These are phyloP conservation scores for Papiliotrema flavescens DNA, from an alignment of 1,284 basidiomycete species.

Conservation along the genomic window DNA sequence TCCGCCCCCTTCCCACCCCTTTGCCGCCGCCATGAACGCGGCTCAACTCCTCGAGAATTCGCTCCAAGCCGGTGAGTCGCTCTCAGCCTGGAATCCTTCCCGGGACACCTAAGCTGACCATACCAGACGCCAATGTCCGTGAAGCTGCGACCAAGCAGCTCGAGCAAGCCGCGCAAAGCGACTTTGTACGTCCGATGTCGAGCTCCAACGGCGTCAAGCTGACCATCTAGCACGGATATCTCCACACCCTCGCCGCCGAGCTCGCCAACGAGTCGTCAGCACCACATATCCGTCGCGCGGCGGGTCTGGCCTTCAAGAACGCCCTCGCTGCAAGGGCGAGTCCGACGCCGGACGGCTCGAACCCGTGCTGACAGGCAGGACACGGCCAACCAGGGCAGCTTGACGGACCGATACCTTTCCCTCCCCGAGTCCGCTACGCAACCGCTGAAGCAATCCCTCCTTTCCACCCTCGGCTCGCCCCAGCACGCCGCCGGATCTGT, in stretches of 20 bases:
- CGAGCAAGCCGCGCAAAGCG: slow-evolving; percentile 74
- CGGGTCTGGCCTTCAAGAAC: slow-evolving; percentile 96
- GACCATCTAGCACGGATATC: slow-evolving; percentile 70
- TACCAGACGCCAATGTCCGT: slow-evolving; percentile 62
- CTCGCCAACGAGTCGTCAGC: slow-evolving; percentile 69
- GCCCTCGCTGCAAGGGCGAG: slow-evolving; percentile 82
- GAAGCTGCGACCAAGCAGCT: slow-evolving; percentile 83
- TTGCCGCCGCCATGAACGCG: slow-evolving; percentile 68
- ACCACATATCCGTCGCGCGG: slow-evolving; percentile 84
- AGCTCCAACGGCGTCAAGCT: not conserved
- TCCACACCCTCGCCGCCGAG: slow-evolving; percentile 78
- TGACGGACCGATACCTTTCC: slow-evolving; percentile 74
- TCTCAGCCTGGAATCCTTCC: slow-evolving; percentile 5
- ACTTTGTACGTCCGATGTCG: slow-evolving; percentile 62
- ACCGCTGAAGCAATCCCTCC: slow-evolving; percentile 84
- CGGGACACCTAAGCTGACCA: slow-evolving; percentile 6
- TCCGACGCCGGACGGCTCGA: slow-evolving; percentile 22
- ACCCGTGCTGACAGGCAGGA: slow-evolving; percentile 58
- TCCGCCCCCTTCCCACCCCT: too few relatives aligned
- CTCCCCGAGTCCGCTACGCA: slow-evolving; percentile 65
- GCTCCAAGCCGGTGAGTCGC: slow-evolving; percentile 72
- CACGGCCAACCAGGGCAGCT: slow-evolving; percentile 67
- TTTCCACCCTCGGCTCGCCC: slow-evolving; percentile 75
- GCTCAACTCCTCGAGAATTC: slow-evolving; percentile 83
- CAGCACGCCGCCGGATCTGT: slow-evolving; percentile 73